These are phyloP conservation scores for Serendipita sp. DNA, from an alignment of 1,284 basidiomycete genomes.

Conservation along the genomic window DNA sequence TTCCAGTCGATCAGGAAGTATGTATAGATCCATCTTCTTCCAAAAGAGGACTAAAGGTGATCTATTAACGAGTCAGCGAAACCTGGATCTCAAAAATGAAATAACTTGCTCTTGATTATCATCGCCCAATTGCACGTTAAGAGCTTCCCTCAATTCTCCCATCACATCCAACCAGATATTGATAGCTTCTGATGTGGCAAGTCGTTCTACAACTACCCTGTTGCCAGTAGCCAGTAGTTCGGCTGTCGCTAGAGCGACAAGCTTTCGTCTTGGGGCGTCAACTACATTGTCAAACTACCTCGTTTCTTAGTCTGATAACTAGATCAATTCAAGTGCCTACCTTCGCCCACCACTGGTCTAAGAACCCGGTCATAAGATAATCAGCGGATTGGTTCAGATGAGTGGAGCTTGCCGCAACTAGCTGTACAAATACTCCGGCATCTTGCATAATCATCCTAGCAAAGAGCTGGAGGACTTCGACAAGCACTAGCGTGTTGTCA, in stretches of 20 bases:
- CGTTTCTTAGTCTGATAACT: not conserved
- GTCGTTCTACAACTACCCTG: slow-evolving; percentile 51
- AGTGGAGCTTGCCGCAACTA: slow-evolving; percentile 46
- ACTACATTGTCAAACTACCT: slow-evolving; percentile 71
- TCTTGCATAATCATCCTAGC: slow-evolving; percentile 54
- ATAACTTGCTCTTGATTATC: slow-evolving; percentile 9
- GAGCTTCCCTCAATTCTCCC: slow-evolving; percentile 67
- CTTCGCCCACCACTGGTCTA: slow-evolving; percentile 70
- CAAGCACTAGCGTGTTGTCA: slow-evolving; percentile 39
- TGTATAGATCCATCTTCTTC: slow-evolving; percentile 41
- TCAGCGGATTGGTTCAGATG: slow-evolving; percentile 34
- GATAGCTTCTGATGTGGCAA: slow-evolving; percentile 55
- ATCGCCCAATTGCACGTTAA: slow-evolving; percentile 28
- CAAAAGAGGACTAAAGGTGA: slow-evolving; percentile 41
- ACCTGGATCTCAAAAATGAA: slow-evolving; percentile 10
- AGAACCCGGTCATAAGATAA: slow-evolving; percentile 44
- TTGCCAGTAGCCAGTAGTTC: slow-evolving; percentile 54
- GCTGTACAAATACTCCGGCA: slow-evolving; percentile 45
- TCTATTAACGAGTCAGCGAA: slow-evolving; percentile 13
- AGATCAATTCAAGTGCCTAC: slow-evolving; percentile 25
- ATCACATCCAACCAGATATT: slow-evolving; percentile 86
- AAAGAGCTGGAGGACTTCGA: slow-evolving; percentile 52
- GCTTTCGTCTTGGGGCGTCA: slow-evolving; percentile 59
- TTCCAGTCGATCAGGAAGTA: slow-evolving; percentile 37
- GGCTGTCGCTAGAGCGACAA: slow-evolving; percentile 60